Evolutionary conservation across 2,329 filamentous ascomycete species (phyloP).

Genomic region (Phaeosphaeria sp.): DNA sequence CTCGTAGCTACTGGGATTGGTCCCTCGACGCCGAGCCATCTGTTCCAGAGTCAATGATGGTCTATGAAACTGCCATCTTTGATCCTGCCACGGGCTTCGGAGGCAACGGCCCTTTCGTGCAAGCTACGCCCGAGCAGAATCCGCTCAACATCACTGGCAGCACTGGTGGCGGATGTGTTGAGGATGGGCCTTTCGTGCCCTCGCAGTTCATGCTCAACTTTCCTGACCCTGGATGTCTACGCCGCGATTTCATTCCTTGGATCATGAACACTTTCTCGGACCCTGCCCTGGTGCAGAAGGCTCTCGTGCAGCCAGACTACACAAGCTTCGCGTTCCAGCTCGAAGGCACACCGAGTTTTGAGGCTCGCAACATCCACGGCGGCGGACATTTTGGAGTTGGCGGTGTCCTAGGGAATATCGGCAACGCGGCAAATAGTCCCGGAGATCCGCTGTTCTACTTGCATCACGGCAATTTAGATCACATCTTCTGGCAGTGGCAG

Average conservation of each 20-base stretch:
- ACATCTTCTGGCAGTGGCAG: constrained; percentile 41
- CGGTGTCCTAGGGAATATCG: constrained; percentile 40
- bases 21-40: constrained; percentile 27
- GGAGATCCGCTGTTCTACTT: constrained; percentile 48
- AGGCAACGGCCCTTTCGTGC: constrained; percentile 41
- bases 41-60: constrained; percentile 15
- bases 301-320: constrained; percentile 33
- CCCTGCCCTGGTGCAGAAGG: constrained; percentile 25
- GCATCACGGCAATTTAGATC: constrained; percentile 49
- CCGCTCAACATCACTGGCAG: constrained; percentile 29
- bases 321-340: constrained; percentile 34
- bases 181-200: constrained; percentile 37
- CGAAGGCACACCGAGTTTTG: constrained; percentile 35
- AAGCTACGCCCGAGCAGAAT: constrained; percentile 30
- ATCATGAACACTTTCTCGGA: constrained; percentile 31
- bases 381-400: constrained; percentile 48
- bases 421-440: constrained; percentile 45
- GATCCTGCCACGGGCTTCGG: constrained; percentile 39
- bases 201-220: constrained; percentile 31
- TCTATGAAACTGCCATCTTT: constrained; percentile 28
- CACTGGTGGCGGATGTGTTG: constrained; percentile 44
- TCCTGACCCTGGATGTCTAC: constrained; percentile 34
- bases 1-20: constrained; percentile 33
- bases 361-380: constrained; percentile 41
- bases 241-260: constrained; percentile 40